A percentile compares a stretch with the other conserved stretches of the same genome.
phyloP scores from a whole-genome alignment of 805 yeast genomes.

The Ogataea haglerorum region DNA sequence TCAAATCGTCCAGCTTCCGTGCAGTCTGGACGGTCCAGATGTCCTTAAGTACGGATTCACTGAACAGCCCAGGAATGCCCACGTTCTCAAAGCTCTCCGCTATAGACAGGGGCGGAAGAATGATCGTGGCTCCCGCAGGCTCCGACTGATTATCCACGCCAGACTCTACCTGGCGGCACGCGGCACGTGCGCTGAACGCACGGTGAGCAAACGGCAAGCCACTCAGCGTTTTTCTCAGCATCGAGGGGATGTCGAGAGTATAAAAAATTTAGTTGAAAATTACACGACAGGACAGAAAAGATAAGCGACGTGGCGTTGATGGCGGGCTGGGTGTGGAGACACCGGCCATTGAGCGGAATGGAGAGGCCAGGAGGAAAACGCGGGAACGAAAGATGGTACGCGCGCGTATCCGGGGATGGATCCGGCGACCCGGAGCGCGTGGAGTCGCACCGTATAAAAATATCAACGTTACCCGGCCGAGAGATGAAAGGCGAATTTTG shows the following conservation, averaged over 20 bases:
- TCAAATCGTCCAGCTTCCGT: conserved; percentile 38
- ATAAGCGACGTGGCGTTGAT: background rate
- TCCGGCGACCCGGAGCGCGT: background rate
- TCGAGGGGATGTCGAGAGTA: background rate
- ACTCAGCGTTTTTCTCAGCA: conserved; percentile 3
- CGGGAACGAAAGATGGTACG: too few species aligned
- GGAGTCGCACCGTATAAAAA: background rate
- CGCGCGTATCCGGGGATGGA: too few species aligned
- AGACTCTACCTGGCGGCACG: conserved; percentile 10
- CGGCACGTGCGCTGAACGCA: conserved; percentile 5
- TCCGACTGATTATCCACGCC: conserved; percentile 1
- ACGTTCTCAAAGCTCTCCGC: conserved; percentile 24
- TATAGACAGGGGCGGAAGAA: conserved; percentile 25
- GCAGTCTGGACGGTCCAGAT: conserved; percentile 49
- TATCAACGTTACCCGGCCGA: conserved; percentile 9
- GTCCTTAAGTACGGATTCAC: conserved; percentile 44
- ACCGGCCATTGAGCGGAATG: too few species aligned
- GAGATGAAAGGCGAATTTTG: conserved; percentile 13
- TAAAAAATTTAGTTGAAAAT: conserved; percentile 4
- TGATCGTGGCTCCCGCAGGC: conserved; percentile 18
- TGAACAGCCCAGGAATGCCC: conserved; percentile 50
- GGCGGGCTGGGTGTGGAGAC: background rate
- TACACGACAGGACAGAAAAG: conserved; percentile 2
- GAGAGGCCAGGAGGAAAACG: too few species aligned
- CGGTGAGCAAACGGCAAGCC: conserved; percentile 1